Conservation (phyloP, 192 early-diverging fungal genomes). For the Neocallimastix lanati region DNA sequence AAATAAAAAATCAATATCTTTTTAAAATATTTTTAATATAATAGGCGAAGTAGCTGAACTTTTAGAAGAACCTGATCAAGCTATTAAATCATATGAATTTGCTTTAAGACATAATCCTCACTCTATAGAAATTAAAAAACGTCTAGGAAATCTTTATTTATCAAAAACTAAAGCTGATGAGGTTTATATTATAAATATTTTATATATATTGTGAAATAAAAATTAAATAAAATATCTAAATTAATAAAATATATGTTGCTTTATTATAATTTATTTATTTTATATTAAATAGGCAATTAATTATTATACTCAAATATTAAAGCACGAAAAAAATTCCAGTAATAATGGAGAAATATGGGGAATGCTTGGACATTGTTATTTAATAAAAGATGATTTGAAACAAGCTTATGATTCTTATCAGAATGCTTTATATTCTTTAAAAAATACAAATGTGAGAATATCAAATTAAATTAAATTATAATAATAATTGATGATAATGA, state of each 20-base stretch:
- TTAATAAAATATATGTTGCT: not conserved
- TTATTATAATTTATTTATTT: not conserved
- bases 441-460: slow-evolving; percentile 62
- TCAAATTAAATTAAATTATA: too few species aligned
- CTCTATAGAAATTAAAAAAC: slow-evolving; percentile 58
- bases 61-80: slow-evolving; percentile 66
- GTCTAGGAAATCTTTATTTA: slow-evolving; percentile 66
- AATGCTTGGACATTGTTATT: slow-evolving; percentile 81
- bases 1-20: slow-evolving; percentile 11
- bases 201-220: too few species aligned
- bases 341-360: slow-evolving; percentile 90
- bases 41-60: slow-evolving; percentile 42
- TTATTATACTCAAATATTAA: slow-evolving; percentile 76
- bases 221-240: not conserved
- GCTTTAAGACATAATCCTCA: slow-evolving; percentile 89
- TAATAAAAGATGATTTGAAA: slow-evolving; percentile 89
- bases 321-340: slow-evolving; percentile 34
- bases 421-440: slow-evolving; percentile 79
- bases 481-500: too few species aligned
- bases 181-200: slow-evolving; percentile 31
- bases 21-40: not conserved
- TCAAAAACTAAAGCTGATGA: slow-evolving; percentile 39
- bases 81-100: slow-evolving; percentile 66
- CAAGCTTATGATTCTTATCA: slow-evolving; percentile 91
- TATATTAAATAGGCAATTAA: slow-evolving; percentile 49